A percentile compares a stretch with the other conserved stretches of the same genome.
phyloP scores from a whole-genome alignment of 345 rosid species.

The Citrus reticulata region DNA sequence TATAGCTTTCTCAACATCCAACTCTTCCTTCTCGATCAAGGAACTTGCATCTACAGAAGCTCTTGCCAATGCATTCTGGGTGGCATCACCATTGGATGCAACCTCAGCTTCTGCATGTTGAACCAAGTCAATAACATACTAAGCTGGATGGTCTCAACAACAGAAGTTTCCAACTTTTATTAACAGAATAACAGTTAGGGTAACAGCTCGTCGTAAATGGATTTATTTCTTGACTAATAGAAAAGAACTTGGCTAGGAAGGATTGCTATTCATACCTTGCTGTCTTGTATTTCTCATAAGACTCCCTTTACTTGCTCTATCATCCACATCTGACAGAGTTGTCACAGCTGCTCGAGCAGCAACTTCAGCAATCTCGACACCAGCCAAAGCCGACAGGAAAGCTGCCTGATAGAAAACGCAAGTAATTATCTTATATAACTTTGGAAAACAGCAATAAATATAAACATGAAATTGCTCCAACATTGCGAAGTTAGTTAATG shows the following conservation, averaged over 20 bases:
- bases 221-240: not conserved
- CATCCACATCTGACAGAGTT: conserved; percentile 43
- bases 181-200: not conserved
- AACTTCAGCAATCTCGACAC: conserved; percentile 73
- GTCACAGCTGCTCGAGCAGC: conserved; percentile 75
- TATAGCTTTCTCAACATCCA: conserved; percentile 60
- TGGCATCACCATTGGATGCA: conserved; percentile 36
- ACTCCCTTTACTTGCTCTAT: conserved; percentile 29
- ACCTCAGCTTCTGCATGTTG: conserved; percentile 37
- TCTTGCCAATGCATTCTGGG: conserved; percentile 29
- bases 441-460: not conserved
- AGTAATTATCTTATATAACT: not conserved
- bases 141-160: conserved; percentile 7
- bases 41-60: conserved; percentile 43
- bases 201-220: not conserved
- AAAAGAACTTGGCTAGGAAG: not conserved
- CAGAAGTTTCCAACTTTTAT: not conserved
- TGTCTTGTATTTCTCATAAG: conserved; percentile 24
- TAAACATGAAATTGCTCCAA: not conserved
- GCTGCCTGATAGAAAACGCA: conserved; percentile 60
- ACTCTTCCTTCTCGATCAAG: conserved; percentile 60
- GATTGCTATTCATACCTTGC: conserved; percentile 33
- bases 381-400: conserved; percentile 87
- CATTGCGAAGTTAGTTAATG: not conserved
- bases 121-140: not conserved